Conservation (phyloP, 352 stramenopile genomes). For the Pythium grandisporangium region DNA sequence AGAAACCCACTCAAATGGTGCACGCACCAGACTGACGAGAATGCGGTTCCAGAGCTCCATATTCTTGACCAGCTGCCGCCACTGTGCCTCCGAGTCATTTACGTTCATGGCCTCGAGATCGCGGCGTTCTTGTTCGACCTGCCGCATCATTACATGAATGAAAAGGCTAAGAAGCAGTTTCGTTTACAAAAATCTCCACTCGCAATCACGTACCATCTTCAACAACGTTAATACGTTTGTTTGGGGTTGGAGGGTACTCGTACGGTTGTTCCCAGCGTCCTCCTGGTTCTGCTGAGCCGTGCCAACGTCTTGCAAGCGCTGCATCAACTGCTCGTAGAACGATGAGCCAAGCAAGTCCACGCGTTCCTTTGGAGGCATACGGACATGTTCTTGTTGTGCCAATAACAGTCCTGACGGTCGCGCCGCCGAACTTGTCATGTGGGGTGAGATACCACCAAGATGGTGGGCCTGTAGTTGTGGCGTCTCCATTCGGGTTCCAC, state of each 20-base stretch:
- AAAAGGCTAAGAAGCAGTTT: too few species aligned
- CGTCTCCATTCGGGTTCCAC: slow-evolving; percentile 15
- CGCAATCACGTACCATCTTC: slow-evolving; percentile 41
- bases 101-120: slow-evolving; percentile 16
- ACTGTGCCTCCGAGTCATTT: slow-evolving; percentile 46
- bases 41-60: slow-evolving; percentile 86
- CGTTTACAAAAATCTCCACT: too few species aligned
- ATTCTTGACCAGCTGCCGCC: slow-evolving; percentile 73
- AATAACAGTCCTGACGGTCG: slow-evolving; percentile 20
- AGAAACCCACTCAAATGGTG: too few species aligned
- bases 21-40: slow-evolving; percentile 59
- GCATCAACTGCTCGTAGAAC: slow-evolving; percentile 54
- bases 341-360: slow-evolving; percentile 45
- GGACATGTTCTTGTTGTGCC: slow-evolving; percentile 54
- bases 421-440: background rate
- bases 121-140: slow-evolving; percentile 36
- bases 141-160: too few species aligned
- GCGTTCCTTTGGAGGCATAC: slow-evolving; percentile 40
- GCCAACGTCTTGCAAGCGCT: slow-evolving; percentile 29
- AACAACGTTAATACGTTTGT: too few species aligned
- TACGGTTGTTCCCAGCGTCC: slow-evolving; percentile 2
- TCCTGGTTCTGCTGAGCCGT: slow-evolving; percentile 10
- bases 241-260: slow-evolving; percentile 15
- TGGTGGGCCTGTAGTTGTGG: slow-evolving; percentile 20
- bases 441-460: slow-evolving; percentile 5